Evolutionary conservation across 148 eudicot genomes (phyloP).

Genomic region (Camellia granthamiana): DNA sequence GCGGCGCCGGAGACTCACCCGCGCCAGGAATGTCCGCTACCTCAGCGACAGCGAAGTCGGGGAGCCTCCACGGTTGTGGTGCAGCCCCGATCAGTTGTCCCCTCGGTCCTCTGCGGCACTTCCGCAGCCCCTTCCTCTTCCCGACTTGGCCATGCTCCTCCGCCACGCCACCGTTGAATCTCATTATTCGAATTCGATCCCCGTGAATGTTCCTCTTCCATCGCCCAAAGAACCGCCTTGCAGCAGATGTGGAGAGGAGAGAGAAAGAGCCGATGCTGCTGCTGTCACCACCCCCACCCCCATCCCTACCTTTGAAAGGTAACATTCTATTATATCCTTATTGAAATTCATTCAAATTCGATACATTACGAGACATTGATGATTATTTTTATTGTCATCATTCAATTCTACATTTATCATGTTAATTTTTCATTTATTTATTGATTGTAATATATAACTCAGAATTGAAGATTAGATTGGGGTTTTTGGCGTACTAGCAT

Average conservation of each 20-base stretch:
- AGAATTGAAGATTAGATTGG: too few species aligned
- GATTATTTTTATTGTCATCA: not conserved
- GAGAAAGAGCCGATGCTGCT: constrained; percentile 15
- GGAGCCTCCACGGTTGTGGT: constrained; percentile 2
- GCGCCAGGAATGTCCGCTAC: constrained; percentile 42
- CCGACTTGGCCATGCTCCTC: constrained; percentile 33
- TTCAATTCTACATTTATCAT: not conserved
- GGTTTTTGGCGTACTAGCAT: too few species aligned
- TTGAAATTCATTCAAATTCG: not conserved
- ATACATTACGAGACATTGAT: not conserved
- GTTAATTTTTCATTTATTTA: not conserved
- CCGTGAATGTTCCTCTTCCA: constrained; percentile 38
- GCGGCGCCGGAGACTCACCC: constrained; percentile 26
- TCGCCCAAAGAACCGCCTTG: constrained; percentile 27
- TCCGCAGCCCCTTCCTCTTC: constrained; percentile 64
- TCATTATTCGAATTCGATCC: not conserved
- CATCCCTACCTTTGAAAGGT: too few species aligned
- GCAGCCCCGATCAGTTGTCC: not conserved
- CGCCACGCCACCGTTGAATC: not conserved
- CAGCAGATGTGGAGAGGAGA: constrained; percentile 18
- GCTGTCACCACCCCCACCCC: too few species aligned
- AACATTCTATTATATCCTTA: not conserved
- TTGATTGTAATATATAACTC: too few species aligned
- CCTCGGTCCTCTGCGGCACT: constrained; percentile 13
- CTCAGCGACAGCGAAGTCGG: constrained; percentile 26